Evolutionary conservation across 805 yeast species (phyloP).

Genomic region (Yarrowia sp.): DNA sequence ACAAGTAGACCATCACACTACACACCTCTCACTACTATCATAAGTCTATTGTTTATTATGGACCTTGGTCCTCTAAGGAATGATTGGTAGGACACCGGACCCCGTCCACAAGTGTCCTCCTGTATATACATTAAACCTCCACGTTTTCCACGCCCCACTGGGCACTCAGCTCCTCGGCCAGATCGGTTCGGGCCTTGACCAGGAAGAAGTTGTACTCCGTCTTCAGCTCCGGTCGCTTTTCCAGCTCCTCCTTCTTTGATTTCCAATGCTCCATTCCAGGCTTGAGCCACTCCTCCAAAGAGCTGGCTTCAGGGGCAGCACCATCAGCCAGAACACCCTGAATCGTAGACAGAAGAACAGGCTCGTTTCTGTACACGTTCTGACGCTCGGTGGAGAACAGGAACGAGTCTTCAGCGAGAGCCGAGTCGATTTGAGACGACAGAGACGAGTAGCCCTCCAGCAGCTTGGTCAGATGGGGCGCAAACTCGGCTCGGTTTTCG

Average conservation of each 20-base stretch:
- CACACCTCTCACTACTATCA: too few species aligned
- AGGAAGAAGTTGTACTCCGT: constrained; percentile 20
- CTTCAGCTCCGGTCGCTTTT: constrained; percentile 12
- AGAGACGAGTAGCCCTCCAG: constrained; percentile 37
- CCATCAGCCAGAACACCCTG: constrained; percentile 8
- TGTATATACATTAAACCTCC: constrained; percentile 25
- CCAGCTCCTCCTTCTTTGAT: background rate
- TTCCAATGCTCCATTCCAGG: constrained; percentile 10
- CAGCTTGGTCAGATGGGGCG: background rate
- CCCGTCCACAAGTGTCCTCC: background rate
- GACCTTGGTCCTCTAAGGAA: constrained; percentile 15
- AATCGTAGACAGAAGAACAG: constrained; percentile 44
- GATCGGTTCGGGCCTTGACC: constrained; percentile 26
- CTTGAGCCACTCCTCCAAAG: background rate
- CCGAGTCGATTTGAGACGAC: constrained; percentile 43
- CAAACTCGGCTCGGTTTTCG: background rate
- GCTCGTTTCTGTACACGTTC: constrained; percentile 67
- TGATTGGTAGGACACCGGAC: constrained; percentile 11
- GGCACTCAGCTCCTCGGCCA: background rate
- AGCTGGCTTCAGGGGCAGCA: background rate
- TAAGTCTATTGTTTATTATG: constrained; percentile 1
- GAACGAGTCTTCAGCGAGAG: constrained; percentile 48
- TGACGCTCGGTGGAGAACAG: constrained; percentile 72
- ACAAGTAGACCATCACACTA: too few species aligned
- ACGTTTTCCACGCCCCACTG: constrained; percentile 3